Evolutionary conservation across 139 green algal species (phyloP).

Genomic region (Chlorella sorokiniana): DNA sequence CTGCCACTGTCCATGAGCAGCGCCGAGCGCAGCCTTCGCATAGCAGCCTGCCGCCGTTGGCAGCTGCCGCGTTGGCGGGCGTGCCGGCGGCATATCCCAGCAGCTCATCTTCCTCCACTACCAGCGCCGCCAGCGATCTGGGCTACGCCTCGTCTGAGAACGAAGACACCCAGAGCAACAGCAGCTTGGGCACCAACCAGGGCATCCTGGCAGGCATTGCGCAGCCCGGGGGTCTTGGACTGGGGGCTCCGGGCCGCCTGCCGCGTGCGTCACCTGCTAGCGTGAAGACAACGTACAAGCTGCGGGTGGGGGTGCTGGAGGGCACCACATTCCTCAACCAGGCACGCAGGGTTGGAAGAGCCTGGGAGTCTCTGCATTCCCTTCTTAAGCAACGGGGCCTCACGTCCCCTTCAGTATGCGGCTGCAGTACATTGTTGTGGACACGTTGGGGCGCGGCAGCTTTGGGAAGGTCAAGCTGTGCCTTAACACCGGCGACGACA

Average conservation of each 20-base stretch:
- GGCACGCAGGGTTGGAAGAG: neutral
- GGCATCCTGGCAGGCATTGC: neutral
- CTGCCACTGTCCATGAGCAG: neutral
- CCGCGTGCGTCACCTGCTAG: neutral
- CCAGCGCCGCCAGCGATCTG: neutral
- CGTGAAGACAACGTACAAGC: slow-evolving; percentile 36
- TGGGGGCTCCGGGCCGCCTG: neutral
- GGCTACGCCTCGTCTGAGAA: neutral
- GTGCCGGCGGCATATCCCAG: neutral
- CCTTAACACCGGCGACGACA: slow-evolving; percentile 81
- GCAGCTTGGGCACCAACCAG: neutral
- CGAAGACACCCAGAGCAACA: neutral
- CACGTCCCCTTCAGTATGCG: no score
- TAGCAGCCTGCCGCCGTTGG: neutral
- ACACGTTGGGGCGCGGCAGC: slow-evolving; percentile 76
- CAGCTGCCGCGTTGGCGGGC: neutral
- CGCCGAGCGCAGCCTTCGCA: neutral
- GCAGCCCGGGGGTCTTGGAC: neutral
- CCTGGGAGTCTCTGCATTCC: no score
- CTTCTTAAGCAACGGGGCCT: no score
- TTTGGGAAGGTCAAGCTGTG: slow-evolving; percentile 90
- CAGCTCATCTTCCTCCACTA: neutral
- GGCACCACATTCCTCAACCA: slow-evolving; percentile 31
- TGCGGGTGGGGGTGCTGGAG: slow-evolving; percentile 46
- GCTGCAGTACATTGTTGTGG: slow-evolving; percentile 87